Evolutionary conservation across 371 early-diverging fungal genomes (phyloP), one percentile per base, ranked within the genome.

Genomic region (Mucor mucedo): DNA sequence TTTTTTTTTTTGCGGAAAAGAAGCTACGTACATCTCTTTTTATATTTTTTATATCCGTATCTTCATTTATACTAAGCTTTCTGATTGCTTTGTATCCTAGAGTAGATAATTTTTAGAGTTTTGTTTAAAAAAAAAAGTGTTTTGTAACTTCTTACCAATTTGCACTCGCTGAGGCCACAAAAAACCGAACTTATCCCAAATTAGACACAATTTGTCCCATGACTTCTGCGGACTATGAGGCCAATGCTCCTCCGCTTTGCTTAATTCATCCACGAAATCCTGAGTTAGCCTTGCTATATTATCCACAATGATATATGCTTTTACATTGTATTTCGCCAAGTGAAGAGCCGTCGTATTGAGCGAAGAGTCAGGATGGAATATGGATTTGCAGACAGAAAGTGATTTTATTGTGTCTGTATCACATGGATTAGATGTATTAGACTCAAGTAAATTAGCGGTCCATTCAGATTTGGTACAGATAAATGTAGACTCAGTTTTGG

Each of bases 161-260:
- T 21, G 39, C 21, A 38, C 39, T 28, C 13, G 7, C 41, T 41
- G 42, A 21, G 63, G 63, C 63, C 63, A 63, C 38, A 63, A 57
- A 52, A 63, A 63, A 4, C 63, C 63, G 32, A 42, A 63, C 48
- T 30, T 63, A 50, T 49, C 33, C 63, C 63, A 63, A 29, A 63
- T 63, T 27, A 8, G 52, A 35, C 35, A 42, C 52, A 63, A 16
- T 35, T 44, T 50, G 30, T 63, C 58, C 63, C 63, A 63, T 50
- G 63, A 56, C 16, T n/a, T 35, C 29, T 63, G 30, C 9, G 63
- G 58, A 29, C 56, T 13, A 4, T 41, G 52, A 52, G 63, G 63
- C 63, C 63, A 63, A 33, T 56, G 57, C 48, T 49, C 58, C 35
- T 52, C 33, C 3, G 63, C 63, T 41, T 52, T 39, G 13, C 5